A percentile compares a stretch with the other conserved stretches of the same genome.
phyloP scores from a whole-genome alignment of 441 rosid species.

The Arabidopsis hybrid region DNA sequence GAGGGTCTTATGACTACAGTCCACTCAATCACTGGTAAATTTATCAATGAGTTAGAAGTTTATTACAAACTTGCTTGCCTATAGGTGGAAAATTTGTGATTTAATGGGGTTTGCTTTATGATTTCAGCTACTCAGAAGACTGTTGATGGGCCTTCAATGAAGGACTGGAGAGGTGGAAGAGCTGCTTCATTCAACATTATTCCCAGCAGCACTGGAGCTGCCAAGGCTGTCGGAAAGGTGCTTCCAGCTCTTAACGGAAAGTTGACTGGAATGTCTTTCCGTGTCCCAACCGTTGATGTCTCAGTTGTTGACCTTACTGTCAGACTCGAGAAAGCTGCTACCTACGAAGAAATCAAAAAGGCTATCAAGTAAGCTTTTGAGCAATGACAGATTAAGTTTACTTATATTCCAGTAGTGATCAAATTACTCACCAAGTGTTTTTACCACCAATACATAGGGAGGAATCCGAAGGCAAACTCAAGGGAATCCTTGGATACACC shows the following conservation, averaged over 20 bases:
- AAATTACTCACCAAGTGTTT: not conserved
- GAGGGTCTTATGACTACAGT: slow-evolving; percentile 77
- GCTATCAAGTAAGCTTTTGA: slow-evolving; percentile 65
- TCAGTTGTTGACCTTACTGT: slow-evolving; percentile 90
- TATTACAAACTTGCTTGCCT: not conserved
- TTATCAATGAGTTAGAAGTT: not conserved
- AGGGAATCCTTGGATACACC: slow-evolving; percentile 73
- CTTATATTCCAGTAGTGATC: no score
- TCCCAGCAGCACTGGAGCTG: slow-evolving; percentile 90
- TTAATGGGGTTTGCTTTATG: not conserved
- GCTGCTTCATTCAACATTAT: slow-evolving; percentile 96
- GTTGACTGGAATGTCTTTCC: slow-evolving; percentile 90
- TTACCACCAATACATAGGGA: slow-evolving; percentile 42
- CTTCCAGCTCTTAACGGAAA: slow-evolving; percentile 79
- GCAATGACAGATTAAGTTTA: no score
- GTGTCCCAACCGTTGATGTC: slow-evolving; percentile 90
- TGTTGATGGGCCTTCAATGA: slow-evolving; percentile 88
- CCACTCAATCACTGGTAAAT: slow-evolving; percentile 67
- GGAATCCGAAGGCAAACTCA: slow-evolving; percentile 64
- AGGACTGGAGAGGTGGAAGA: slow-evolving; percentile 98
- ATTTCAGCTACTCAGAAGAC: slow-evolving; percentile 60
- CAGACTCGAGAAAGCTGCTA: slow-evolving; percentile 79
- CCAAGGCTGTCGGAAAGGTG: slow-evolving; percentile 92
- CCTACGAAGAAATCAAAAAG: slow-evolving; percentile 73
- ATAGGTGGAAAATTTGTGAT: not conserved